Evolutionary conservation across 202 grass and related monocot genomes (phyloP), one percentile per base, ranked within the genome.

Genomic region (Carex sylvatica): DNA sequence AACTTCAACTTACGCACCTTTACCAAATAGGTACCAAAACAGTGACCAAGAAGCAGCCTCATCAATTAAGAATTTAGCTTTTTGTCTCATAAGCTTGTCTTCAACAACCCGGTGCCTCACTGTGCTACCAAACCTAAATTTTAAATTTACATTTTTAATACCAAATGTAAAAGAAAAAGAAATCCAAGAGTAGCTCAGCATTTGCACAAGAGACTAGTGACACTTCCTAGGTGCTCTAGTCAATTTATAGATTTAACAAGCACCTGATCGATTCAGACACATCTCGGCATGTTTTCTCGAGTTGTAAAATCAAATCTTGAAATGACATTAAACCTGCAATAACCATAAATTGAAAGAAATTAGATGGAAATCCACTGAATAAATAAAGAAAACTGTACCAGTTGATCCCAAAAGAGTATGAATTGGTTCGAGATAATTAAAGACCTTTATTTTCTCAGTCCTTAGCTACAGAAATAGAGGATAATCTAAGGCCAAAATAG

Each of bases 31-130:
- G 88, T 86, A 90, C 95, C 91, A 98, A 87, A 98, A 91, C 85
- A 98, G 92, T 65, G 95, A 98, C 95, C 95, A 98, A 6, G 95
- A 98, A 86, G 92, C 91, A 79, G 95, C 95, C 87, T 98, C 95
- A 42, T 98, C 92, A 81, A 93, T 86, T 85, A 98, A 88, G 2
- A 98, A 54, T 59, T 85, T 86, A 49, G 95, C 87, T 76, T 98
- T 98, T 90, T 95, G 95, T 83, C 92, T 89, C 89, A 93, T 90
- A 83, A 98, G 85, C 82, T 91, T 98, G 80, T 98, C 87, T 30
- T 95, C 92, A 58, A 94, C 77, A 66, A 93, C 52, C 12, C 90
- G 61, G 51, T 95, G 89, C 77, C 90, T 90, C 70, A 89, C 90
- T 20, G 85, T 85, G 54, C 86, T 69, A 83, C 87, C 86, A 84